Evolutionary conservation across 2,329 filamentous ascomycete genomes (phyloP), one percentile per base, ranked within the genome.

Genomic region (Exophiala sp.): DNA sequence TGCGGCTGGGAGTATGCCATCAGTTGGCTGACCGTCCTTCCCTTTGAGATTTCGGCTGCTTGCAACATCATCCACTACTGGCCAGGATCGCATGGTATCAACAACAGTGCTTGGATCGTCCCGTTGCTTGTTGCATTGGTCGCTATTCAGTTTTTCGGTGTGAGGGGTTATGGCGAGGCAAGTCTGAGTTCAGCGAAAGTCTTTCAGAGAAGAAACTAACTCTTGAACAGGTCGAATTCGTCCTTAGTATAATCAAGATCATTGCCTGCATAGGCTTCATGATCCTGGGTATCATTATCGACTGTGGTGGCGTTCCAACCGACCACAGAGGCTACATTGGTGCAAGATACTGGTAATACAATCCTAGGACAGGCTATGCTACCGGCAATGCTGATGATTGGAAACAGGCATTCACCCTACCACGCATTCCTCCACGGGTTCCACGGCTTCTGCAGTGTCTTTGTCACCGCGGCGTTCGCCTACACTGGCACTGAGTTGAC

Each of bases 181-280:
- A 50, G n/a, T n/a, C n/a, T n/a, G n/a, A n/a, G 50, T 49, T 32
- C 22, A 46, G 11, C 16, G 3, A 23, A 46, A 9, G 11, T 19
- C 14, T 58, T 44, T 24, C n/a, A 13, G 46, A 35, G 10, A 6
- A 37, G 30, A 9, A 38, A 29, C 30, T 46, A 30, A 46, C 21
- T 48, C 37, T 11, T 16, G 30, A 54, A 58, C 86, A 93, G 66
- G 86, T 85, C 24, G 87, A 93, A 62, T 91, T 91, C 57, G 71
- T 86, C 55, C 88, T 91, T 62, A 82, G 85, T 43, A 79, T 88
- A 43, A 72, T 94, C 68, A 94, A 94, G 65, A 79, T 94, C 41
- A 74, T 83, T 19, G 86, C 88, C 32, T 80, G 91, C 18, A 82
- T 91, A 53, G 86, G 85, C 46, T 91, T 90, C 70, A 88, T 91